phyloP scores from a whole-genome alignment of 164 flowering plant species.

The Chimonanthus praecox region DNA sequence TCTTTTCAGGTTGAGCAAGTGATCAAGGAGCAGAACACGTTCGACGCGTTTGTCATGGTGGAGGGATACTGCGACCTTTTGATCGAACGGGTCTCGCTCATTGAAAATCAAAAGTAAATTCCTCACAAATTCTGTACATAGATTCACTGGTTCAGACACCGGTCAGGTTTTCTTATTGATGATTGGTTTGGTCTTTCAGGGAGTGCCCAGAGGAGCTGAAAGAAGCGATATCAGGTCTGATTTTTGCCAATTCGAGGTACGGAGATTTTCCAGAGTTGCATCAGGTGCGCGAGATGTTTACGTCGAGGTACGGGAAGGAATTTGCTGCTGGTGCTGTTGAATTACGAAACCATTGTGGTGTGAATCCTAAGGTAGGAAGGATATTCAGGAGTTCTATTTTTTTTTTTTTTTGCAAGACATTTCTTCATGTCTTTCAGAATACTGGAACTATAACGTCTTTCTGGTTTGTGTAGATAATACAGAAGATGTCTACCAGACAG shows the following conservation, averaged over 20 bases:
- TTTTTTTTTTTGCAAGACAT: no score
- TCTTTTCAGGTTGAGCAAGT: slow-evolving; percentile 54
- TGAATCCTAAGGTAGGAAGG: slow-evolving; percentile 46
- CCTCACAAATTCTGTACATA: not conserved
- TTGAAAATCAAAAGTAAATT: slow-evolving; percentile 35
- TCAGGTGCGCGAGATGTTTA: slow-evolving; percentile 53
- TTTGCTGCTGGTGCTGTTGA: slow-evolving; percentile 62
- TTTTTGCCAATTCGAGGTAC: slow-evolving; percentile 71
- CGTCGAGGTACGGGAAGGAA: slow-evolving; percentile 64
- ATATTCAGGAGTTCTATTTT: not conserved
- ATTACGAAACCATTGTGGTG: slow-evolving; percentile 65
- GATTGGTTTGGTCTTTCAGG: slow-evolving; percentile 22
- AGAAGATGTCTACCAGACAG: slow-evolving; percentile 67
- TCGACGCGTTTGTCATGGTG: slow-evolving; percentile 47
- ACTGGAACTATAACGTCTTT: not conserved
- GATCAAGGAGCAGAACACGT: slow-evolving; percentile 67
- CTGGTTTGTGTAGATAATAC: slow-evolving; percentile 49
- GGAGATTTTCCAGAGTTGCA: slow-evolving; percentile 88
- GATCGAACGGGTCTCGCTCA: slow-evolving; percentile 26
- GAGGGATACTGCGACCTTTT: slow-evolving; percentile 52
- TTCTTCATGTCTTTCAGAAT: not conserved
- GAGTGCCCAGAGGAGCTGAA: slow-evolving; percentile 71
- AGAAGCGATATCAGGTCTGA: slow-evolving; percentile 61
- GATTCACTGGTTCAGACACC: not conserved
- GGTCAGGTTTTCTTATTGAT: not conserved